A percentile compares a stretch with the other conserved stretches of the same genome.
Conservation (phyloP, 208 protist genomes). For the Acanthamoeba sp. region DNA sequence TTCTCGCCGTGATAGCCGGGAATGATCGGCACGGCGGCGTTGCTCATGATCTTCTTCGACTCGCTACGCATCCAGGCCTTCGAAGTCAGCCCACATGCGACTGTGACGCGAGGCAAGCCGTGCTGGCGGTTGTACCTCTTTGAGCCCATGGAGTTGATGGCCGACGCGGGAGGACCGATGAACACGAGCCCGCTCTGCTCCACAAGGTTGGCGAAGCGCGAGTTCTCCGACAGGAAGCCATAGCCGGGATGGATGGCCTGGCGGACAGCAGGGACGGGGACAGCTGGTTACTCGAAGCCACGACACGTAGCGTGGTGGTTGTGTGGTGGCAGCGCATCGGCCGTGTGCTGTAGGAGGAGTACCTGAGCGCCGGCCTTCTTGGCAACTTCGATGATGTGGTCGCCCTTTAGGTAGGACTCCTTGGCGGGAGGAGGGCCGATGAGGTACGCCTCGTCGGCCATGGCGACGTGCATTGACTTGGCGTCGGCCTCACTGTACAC, state of each 20-base stretch:
- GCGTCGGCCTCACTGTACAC: conserved; percentile 84
- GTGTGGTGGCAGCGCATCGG: no score
- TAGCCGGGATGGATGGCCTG: conserved; percentile 89
- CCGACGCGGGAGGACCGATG: conserved; percentile 91
- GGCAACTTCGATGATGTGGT: conserved; percentile 90
- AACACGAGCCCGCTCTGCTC: not conserved
- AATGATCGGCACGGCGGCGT: conserved; percentile 89
- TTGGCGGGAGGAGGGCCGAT: conserved; percentile 83
- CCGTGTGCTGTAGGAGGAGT: no score
- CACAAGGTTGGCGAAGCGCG: conserved; percentile 74
- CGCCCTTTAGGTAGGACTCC: conserved; percentile 93
- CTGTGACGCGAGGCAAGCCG: no score
- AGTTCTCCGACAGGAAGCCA: conserved; percentile 83
- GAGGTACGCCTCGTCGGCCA: conserved; percentile 89
- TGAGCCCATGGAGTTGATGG: conserved; percentile 96
- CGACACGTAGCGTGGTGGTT: no score
- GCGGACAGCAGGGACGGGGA: conserved; percentile 95
- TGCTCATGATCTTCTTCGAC: conserved; percentile 92
- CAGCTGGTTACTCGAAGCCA: conserved; percentile 87
- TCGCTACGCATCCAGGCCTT: not conserved
- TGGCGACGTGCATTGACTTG: conserved; percentile 85
- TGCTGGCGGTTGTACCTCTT: conserved; percentile 87
- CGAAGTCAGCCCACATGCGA: conserved; percentile 8
- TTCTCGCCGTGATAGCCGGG: conserved; percentile 94
- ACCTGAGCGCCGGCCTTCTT: conserved; percentile 78